Evolutionary conservation across 495 filamentous ascomycete species (phyloP), one percentile per base, ranked within the genome.

Genomic region (Hypoxylon fuscum): DNA sequence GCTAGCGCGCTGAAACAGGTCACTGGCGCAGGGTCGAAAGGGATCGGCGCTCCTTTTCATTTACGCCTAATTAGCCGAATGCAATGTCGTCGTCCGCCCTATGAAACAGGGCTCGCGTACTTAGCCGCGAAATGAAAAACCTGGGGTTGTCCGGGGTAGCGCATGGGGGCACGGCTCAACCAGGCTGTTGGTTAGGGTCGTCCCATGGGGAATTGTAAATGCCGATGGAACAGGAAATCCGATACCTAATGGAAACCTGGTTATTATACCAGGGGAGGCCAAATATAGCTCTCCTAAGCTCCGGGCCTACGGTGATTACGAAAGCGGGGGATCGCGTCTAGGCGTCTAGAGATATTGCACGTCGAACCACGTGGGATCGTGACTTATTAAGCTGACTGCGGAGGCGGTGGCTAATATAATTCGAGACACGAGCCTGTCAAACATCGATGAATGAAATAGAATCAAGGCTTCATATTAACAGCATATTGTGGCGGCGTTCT

Each of bases 91-190:
- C 27, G 49, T 18, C 44, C 12, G 48, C 21, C 62, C 43, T 49
- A 31, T 40, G 48, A 34, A 22, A 38, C 55, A 48, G 49, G 42
- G 41, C 22, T 37, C 29, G n/a, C 55, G 15, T 53, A 64, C 62
- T 64, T 64, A 64, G 62, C 62, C 62, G 62, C 48, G 62, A 64
- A 38, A 50, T 50, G 48, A 55, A 55, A 64, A 64, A 59, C 49
- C 62, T 59, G 62, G 57, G 57, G 57, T 21, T 10, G 20, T 6
- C 42, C 23, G 41, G 48, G 54, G 54, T 59, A 48, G 5, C n/a
- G 49, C 37, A 45, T 22, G 48, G 35, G 20, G n/a, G 14, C 53
- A 50, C 11, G 44, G 51, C 50, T 65, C 49, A 55, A 46, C 55
- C 55, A 31, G 62, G 55, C 49, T 65, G 27, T 40, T 59, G 55